Conservation (phyloP, 2,329 filamentous ascomycete genomes). For the Xylariaceae sp. region DNA sequence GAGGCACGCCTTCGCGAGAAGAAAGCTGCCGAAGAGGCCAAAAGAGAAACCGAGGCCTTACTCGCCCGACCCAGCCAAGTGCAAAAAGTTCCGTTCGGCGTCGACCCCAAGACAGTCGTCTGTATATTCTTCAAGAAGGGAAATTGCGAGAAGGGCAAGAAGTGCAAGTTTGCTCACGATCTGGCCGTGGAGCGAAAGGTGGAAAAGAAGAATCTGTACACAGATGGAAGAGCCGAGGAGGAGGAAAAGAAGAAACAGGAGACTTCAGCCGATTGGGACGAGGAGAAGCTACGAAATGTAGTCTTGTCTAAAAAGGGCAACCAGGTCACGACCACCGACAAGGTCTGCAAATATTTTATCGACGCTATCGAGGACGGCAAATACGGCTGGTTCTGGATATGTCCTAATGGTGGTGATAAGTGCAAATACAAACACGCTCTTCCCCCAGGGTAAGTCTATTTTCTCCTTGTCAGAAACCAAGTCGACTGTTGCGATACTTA, state of each 20-base stretch:
- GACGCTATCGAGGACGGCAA: conserved; percentile 96
- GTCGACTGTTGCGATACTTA: conserved; percentile 7
- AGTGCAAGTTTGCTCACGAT: conserved; percentile 98
- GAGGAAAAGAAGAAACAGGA: conserved; percentile 79
- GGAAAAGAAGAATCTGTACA: conserved; percentile 87
- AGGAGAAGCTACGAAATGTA: conserved; percentile 87
- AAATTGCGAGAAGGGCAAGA: conserved; percentile 91
- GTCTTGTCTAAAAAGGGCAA: conserved; percentile 97
- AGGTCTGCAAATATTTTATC: conserved; percentile 99
- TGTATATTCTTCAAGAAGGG: conserved; percentile 98
- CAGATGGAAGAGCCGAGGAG: conserved; percentile 70
- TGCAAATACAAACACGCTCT: conserved; percentile 98
- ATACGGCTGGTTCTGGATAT: conserved; percentile 99
- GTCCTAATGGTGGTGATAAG: conserved; percentile 92
- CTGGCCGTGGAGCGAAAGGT: conserved; percentile 82
- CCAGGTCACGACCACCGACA: conserved; percentile 89
- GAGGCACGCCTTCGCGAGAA: conserved; percentile 76
- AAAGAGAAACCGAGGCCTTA: conserved; percentile 71
- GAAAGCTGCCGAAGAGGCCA: conserved; percentile 79
- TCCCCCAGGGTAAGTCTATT: conserved; percentile 72
- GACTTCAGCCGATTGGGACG: conserved; percentile 95
- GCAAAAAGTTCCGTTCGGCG: conserved; percentile 97
- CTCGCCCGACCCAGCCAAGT: conserved; percentile 88
- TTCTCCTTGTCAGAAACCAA: not conserved
- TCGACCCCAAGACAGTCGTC: conserved; percentile 94